phyloP scores from a whole-genome alignment of 2,329 filamentous ascomycete species.

The Fusarium luffae region DNA sequence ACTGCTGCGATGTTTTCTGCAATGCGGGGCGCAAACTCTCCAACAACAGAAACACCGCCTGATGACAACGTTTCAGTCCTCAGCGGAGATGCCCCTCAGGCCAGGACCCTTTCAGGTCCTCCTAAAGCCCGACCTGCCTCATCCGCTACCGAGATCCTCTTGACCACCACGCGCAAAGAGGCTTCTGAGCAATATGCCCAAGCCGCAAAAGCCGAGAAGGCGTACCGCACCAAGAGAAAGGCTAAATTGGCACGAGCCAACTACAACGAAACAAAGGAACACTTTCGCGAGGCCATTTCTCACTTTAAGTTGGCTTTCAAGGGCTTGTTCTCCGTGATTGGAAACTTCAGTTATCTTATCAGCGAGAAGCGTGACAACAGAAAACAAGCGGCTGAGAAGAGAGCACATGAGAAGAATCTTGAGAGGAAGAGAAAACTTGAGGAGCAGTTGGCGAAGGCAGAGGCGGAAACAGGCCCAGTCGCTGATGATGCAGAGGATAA shows the following conservation, averaged over 20 bases:
- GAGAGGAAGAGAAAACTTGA: constrained; percentile 4
- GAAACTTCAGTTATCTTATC: neutral
- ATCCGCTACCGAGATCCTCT: constrained; percentile 1
- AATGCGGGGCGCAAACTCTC: neutral
- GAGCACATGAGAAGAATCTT: neutral
- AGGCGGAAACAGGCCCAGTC: neutral
- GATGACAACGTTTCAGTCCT: neutral
- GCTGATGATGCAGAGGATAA: neutral
- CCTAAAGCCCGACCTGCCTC: neutral
- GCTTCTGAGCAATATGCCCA: constrained; percentile 15
- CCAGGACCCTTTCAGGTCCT: neutral
- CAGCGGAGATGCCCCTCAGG: neutral
- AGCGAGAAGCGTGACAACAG: neutral
- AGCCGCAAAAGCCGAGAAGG: constrained; percentile 18
- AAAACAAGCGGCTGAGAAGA: neutral
- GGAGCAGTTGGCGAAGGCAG: constrained; percentile 2
- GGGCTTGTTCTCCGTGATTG: neutral
- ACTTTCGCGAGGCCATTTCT: constrained; percentile 1
- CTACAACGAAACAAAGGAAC: constrained; percentile 9
- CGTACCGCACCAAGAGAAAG: constrained; percentile 15
- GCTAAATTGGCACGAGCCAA: constrained; percentile 9
- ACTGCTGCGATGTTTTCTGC: neutral
- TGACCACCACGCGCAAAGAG: neutral
- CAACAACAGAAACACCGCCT: neutral
- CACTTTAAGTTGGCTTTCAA: constrained; percentile 8